Evolutionary conservation across 768 basidiomycete genomes (phyloP).

Genomic region (Lyophyllum decastes): DNA sequence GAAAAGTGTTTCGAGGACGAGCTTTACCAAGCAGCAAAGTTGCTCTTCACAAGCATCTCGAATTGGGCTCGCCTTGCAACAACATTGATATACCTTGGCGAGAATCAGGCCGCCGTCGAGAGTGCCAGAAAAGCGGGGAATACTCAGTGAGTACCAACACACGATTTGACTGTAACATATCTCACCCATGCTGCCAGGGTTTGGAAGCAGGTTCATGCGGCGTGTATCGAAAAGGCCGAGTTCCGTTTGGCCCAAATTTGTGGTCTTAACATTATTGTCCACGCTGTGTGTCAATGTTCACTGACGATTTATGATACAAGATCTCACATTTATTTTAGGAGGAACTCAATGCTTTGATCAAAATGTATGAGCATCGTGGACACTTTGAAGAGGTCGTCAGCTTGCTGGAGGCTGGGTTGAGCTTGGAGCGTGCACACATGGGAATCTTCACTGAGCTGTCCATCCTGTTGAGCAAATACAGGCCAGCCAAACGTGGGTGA

Average conservation of each 20-base stretch:
- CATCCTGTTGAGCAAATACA: constrained; percentile 92
- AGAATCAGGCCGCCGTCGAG: constrained; percentile 98
- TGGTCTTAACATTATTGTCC: constrained; percentile 96
- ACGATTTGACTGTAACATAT: not conserved
- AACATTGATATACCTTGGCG: constrained; percentile 96
- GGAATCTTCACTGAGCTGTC: constrained; percentile 97
- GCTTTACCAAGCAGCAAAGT: constrained; percentile 94
- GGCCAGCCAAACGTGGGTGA: constrained; percentile 82
- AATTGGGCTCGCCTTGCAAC: constrained; percentile 99
- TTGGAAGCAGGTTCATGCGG: constrained; percentile 99
- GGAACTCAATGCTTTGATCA: constrained; percentile 72
- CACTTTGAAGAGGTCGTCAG: constrained; percentile 93
- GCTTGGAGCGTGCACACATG: constrained; percentile 97
- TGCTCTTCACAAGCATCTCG: constrained; percentile 94
- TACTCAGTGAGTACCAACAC: constrained; percentile 73
- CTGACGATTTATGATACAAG: not conserved
- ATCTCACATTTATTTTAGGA: constrained; percentile 47
- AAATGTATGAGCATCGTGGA: constrained; percentile 87
- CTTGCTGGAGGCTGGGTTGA: constrained; percentile 92
- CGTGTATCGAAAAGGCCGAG: constrained; percentile 96
- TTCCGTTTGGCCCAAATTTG: constrained; percentile 99
- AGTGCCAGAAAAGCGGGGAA: constrained; percentile 99
- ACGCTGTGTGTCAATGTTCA: constrained; percentile 51
- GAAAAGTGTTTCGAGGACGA: constrained; percentile 99
- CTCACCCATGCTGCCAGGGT: constrained; percentile 52